Evolutionary conservation across 2,329 filamentous ascomycete genomes (phyloP).

Genomic region (Monilinia fructicola): DNA sequence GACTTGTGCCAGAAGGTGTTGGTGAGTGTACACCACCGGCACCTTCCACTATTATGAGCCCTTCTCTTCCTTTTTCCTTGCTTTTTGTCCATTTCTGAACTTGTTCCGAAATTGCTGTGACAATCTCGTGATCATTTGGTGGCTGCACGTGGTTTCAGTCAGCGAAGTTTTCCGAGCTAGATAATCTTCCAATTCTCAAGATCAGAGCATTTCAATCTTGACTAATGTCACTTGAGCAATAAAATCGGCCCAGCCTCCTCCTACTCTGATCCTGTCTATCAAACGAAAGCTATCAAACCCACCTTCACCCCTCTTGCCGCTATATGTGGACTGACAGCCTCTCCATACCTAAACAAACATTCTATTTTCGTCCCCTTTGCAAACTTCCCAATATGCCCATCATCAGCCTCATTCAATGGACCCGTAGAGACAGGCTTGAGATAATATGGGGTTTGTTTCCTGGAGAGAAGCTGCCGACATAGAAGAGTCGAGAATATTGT

Average conservation of each 20-base stretch:
- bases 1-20: constrained; percentile 70
- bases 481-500: constrained; percentile 23
- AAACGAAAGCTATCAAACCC: not conserved
- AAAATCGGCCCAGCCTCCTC: not conserved
- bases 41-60: constrained; percentile 74
- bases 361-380: constrained; percentile 55
- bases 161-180: constrained; percentile 36
- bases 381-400: constrained; percentile 59
- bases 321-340: constrained; percentile 75
- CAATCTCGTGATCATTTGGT: constrained; percentile 21
- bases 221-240: not conserved
- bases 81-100: constrained; percentile 12
- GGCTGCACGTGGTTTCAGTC: constrained; percentile 34
- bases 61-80: constrained; percentile 33
- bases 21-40: constrained; percentile 82
- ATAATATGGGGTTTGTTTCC: constrained; percentile 46
- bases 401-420: constrained; percentile 66
- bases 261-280: not conserved
- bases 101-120: constrained; percentile 18
- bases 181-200: not conserved
- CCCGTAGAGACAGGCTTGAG: constrained; percentile 84
- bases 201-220: not conserved
- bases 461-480: constrained; percentile 15
- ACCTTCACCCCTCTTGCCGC: constrained; percentile 50
- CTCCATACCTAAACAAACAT: constrained; percentile 69